Evolutionary conservation across 2,329 filamentous ascomycete species (phyloP), one percentile per base, ranked within the genome.

Genomic region (Lasiodiplodia citricola): DNA sequence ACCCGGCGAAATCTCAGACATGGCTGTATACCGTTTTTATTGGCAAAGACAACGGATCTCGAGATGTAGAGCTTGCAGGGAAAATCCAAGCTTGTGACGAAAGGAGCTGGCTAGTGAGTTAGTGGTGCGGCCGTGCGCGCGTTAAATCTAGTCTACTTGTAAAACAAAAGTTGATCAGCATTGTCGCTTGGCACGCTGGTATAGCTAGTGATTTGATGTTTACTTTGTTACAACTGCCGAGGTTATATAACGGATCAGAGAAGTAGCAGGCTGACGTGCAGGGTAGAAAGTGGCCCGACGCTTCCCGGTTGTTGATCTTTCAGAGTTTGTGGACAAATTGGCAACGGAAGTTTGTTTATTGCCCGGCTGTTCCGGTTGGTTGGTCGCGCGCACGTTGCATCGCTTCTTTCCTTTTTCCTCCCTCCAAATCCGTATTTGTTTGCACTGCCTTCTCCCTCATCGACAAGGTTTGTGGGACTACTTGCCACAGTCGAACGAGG

Each of bases 341-440:
- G 44, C 44, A 8, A 2, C 44, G 7, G 8, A 47, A 47, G 2
- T 47, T 21, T 47, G 3, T 64, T 52, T 35, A 31, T 28, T 14
- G 18, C 16, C 41, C 58, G 58, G 41, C 28, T 18, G 18, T n/a
- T 64, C 60, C 47, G 31, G 60, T 64, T 64, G 60, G 60, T 13
- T 44, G 28, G 47, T 31, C 60, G 10, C 31, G 47, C 60, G 60
- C 60, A 31, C 37, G 47, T 31, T 47, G 44, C 44, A 47, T 47
- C 44, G 2, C 44, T 11, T n/a, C 41, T 6, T 47, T 10, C 10
- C 7, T 21, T 47, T 16, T 10, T 4, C 41, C 3, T n/a, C 44
- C 0, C 18, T 47, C 16, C 25, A 51, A 35, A 47, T 38, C 14
- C 7, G n/a, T 21, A 10, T 28, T 35, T 2, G 1, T 35, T 35